phyloP scores from a whole-genome alignment of 2,329 filamentous ascomycete species.

The Pseudocercospora eumusae region DNA sequence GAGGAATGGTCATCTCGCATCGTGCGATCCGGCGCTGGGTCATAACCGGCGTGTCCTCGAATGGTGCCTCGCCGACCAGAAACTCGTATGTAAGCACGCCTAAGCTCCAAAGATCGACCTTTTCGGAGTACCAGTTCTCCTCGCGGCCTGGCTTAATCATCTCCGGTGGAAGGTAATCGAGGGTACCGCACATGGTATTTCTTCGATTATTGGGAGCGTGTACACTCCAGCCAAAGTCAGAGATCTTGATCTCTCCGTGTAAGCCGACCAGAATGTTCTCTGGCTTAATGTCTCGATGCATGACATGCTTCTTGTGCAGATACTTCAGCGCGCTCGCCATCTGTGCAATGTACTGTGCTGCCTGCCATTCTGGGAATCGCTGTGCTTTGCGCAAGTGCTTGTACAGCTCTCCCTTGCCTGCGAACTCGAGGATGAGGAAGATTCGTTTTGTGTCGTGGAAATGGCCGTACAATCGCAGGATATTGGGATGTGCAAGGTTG shows the following conservation, averaged over 20 bases:
- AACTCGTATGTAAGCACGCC: constrained; percentile 97
- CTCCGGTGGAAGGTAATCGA: constrained; percentile 96
- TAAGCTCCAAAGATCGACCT: constrained; percentile 94
- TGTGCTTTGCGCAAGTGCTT: constrained; percentile 79
- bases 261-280: constrained; percentile 96
- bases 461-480: constrained; percentile 79
- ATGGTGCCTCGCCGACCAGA: constrained; percentile 90
- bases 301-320: constrained; percentile 94
- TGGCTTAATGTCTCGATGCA: constrained; percentile 96
- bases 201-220: constrained; percentile 93
- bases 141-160: constrained; percentile 81
- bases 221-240: constrained; percentile 97
- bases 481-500: constrained; percentile 82
- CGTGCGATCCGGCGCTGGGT: constrained; percentile 86
- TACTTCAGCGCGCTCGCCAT: constrained; percentile 90
- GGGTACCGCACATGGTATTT: constrained; percentile 93
- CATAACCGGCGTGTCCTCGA: constrained; percentile 93
- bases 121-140: constrained; percentile 90
- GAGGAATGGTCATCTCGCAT: constrained; percentile 89
- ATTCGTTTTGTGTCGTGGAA: constrained; percentile 88
- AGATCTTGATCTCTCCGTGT: constrained; percentile 97
- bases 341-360: constrained; percentile 83
- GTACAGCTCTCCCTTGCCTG: constrained; percentile 82
- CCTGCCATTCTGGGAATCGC: constrained; percentile 82
- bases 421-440: constrained; percentile 84